These are phyloP conservation scores for Sanguinoderma infundibulare DNA, from an alignment of 1,284 basidiomycete species.

Conservation along the genomic window DNA sequence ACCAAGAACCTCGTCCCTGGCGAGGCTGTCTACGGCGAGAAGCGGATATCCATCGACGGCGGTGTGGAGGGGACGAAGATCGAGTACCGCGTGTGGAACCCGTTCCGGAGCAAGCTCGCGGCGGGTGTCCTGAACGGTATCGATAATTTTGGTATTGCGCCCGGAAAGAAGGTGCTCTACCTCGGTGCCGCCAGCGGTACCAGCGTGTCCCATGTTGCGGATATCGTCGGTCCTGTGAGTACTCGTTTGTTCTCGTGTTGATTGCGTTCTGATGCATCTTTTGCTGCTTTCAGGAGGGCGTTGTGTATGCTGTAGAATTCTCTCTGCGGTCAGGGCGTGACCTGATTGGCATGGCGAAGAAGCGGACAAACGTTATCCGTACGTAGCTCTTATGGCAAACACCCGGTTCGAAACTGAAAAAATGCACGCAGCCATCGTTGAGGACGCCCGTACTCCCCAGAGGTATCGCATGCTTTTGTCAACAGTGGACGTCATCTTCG, in stretches of 20 bases:
- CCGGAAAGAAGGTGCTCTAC: slow-evolving; percentile 97
- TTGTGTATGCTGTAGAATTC: slow-evolving; percentile 99
- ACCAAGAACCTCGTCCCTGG: slow-evolving; percentile 98
- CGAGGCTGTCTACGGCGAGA: slow-evolving; percentile 98
- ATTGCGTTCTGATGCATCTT: slow-evolving; percentile 3
- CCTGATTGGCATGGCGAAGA: slow-evolving; percentile 99
- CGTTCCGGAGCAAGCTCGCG: slow-evolving; percentile 96
- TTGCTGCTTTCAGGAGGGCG: slow-evolving; percentile 75
- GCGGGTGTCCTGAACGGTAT: slow-evolving; percentile 97
- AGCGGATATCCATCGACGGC: slow-evolving; percentile 87
- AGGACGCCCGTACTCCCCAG: slow-evolving; percentile 95
- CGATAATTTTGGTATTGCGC: slow-evolving; percentile 92
- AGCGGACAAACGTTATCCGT: slow-evolving; percentile 99
- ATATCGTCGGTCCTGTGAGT: slow-evolving; percentile 92
- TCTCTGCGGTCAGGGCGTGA: slow-evolving; percentile 96
- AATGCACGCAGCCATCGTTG: slow-evolving; percentile 81
- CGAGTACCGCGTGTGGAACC: slow-evolving; percentile 99
- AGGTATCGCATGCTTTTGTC: slow-evolving; percentile 96
- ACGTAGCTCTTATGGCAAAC: slow-evolving; percentile 39
- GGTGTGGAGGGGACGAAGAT: slow-evolving; percentile 85
- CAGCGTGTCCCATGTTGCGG: slow-evolving; percentile 97
- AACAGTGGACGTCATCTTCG: slow-evolving; percentile 95
- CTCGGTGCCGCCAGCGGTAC: slow-evolving; percentile 97
- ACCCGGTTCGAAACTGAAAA: not conserved
- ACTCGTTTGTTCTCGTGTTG: not conserved